Conservation (phyloP, 1,284 basidiomycete genomes). For the Schizophyllum commune region DNA sequence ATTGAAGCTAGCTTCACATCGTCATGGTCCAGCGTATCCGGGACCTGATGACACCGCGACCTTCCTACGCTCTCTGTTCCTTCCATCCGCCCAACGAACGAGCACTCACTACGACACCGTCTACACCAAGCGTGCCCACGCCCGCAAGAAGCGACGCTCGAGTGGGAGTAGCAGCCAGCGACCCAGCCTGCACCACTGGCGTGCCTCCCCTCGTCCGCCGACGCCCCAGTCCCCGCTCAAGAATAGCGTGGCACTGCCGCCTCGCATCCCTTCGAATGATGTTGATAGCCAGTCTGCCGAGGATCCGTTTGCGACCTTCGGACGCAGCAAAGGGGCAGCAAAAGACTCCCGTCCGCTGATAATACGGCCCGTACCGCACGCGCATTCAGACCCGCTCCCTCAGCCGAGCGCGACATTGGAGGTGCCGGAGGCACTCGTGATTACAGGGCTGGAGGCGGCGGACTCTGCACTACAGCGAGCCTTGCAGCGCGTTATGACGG, state of each 20-base stretch:
- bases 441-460: constrained; percentile 62
- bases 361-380: constrained; percentile 11
- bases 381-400: too few species aligned
- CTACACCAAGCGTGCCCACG: constrained; percentile 2
- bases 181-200: too few species aligned
- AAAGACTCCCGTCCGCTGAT: constrained; percentile 10
- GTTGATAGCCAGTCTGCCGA: too few species aligned
- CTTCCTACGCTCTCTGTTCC: constrained; percentile 51
- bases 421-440: constrained; percentile 56
- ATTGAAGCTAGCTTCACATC: constrained; percentile 36
- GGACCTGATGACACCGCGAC: constrained; percentile 18
- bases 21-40: constrained; percentile 9
- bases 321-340: background rate
- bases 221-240: background rate
- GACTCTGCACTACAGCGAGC: constrained; percentile 49
- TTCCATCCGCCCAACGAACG: constrained; percentile 24
- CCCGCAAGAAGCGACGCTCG: constrained; percentile 4
- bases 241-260: constrained; percentile 17
- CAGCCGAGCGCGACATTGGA: constrained; percentile 9
- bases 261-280: constrained; percentile 2
- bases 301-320: too few species aligned
- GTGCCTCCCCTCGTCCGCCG: too few species aligned
- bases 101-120: constrained; percentile 22
- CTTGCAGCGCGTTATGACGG: constrained; percentile 45
- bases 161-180: too few species aligned